Evolutionary conservation across 2,329 filamentous ascomycete species (phyloP).

Genomic region (Fusarium siculi): DNA sequence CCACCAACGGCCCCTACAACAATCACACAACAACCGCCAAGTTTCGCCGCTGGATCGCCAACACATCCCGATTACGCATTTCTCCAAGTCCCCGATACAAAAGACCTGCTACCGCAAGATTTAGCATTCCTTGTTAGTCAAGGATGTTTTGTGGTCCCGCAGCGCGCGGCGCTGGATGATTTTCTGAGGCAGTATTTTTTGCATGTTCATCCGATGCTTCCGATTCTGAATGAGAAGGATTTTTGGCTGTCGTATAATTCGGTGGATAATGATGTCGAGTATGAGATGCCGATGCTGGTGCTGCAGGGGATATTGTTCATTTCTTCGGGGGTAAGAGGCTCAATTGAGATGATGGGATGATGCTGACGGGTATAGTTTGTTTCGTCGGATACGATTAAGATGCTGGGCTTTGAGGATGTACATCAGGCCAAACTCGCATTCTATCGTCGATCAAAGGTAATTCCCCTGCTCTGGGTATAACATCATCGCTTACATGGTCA

Average conservation of each 20-base stretch:
- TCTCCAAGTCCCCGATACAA: constrained; percentile 34
- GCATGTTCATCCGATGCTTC: constrained; percentile 46
- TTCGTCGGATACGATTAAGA: constrained; percentile 28
- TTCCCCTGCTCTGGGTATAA: too few relatives aligned
- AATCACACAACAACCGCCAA: neutral
- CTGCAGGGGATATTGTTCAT: constrained; percentile 40
- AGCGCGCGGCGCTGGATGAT: constrained; percentile 39
- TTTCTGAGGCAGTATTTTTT: constrained; percentile 45
- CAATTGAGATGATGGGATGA: rapidly evolving
- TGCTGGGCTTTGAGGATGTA: constrained; percentile 35
- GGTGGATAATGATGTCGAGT: neutral
- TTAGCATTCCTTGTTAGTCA: constrained; percentile 39
- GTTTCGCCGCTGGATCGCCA: neutral
- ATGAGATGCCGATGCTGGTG: constrained; percentile 37
- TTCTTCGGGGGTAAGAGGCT: constrained; percentile 27
- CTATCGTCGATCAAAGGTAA: constrained; percentile 40
- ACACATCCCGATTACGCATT: constrained; percentile 40
- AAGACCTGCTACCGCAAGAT: constrained; percentile 39
- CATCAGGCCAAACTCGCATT: constrained; percentile 42
- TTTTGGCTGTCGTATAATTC: constrained; percentile 40
- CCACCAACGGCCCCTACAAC: neutral
- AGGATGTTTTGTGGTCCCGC: constrained; percentile 42
- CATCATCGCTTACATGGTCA: neutral
- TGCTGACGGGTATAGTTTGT: constrained; percentile 28
- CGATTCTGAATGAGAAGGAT: constrained; percentile 41